These are phyloP conservation scores for Fusarium hostae DNA, from an alignment of 2,329 filamentous ascomycete species.

Conservation along the genomic window DNA sequence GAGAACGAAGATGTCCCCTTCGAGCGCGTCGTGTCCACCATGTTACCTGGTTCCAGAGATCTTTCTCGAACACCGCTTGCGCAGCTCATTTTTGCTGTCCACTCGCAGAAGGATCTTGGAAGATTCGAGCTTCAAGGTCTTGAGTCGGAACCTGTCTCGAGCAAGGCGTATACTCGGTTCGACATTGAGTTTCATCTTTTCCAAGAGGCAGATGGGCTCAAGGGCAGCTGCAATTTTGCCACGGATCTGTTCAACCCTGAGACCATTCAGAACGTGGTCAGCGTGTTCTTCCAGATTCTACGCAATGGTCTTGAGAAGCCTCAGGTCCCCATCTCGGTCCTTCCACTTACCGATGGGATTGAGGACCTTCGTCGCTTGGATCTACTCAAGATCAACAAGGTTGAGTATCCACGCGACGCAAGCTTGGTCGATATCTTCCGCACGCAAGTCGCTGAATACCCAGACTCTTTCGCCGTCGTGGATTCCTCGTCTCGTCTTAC, in stretches of 20 bases:
- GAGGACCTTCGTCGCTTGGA: background rate
- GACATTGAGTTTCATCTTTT: conserved; percentile 44
- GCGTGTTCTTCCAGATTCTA: conserved; percentile 31
- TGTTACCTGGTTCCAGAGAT: background rate
- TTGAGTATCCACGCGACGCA: conserved; percentile 12
- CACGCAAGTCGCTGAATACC: conserved; percentile 20
- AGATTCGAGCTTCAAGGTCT: conserved; percentile 31
- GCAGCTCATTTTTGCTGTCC: conserved; percentile 16
- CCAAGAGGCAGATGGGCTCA: conserved; percentile 21
- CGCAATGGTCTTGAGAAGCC: conserved; percentile 23
- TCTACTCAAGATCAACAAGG: background rate
- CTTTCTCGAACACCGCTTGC: conserved; percentile 3
- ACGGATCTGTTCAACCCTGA: conserved; percentile 36
- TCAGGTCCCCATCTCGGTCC: background rate
- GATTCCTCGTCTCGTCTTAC: conserved; percentile 31
- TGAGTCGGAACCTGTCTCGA: conserved; percentile 6
- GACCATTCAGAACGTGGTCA: conserved; percentile 35
- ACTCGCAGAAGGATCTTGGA: conserved; percentile 37
- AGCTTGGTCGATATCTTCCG: conserved; percentile 41
- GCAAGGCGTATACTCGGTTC: conserved; percentile 24
- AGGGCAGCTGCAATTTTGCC: conserved; percentile 29
- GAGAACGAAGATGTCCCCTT: conserved; percentile 15
- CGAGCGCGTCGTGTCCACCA: conserved; percentile 6
- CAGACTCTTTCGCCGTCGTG: conserved; percentile 27
- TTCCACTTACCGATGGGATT: conserved; percentile 3